Percentiles rank a stretch among this genome's conserved stretches.
Conservation (phyloP, 176 grass and related monocot species). For the Luzula sylvatica region DNA sequence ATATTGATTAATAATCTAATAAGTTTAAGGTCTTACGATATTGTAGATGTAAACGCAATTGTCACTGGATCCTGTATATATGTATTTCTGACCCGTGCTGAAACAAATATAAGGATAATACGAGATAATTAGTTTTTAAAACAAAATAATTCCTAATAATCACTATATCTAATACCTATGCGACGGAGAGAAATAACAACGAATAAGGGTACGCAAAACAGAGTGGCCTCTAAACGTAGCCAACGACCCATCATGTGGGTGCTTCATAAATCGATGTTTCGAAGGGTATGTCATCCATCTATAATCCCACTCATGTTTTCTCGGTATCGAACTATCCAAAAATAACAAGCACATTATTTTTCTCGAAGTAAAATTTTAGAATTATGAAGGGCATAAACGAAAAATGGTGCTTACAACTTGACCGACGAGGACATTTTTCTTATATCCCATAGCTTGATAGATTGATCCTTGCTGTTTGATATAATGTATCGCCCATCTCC, state of each 20-base stretch:
- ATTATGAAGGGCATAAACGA: slow-evolving; percentile 9
- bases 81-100: slow-evolving; percentile 95
- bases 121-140: neutral
- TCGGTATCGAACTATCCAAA: slow-evolving; percentile 28
- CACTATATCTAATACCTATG: no score
- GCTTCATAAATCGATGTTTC: slow-evolving; percentile 34
- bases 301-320: slow-evolving; percentile 60
- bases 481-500: slow-evolving; percentile 82
- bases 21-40: slow-evolving; percentile 44
- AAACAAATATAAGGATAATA: slow-evolving; percentile 7
- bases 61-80: slow-evolving; percentile 89
- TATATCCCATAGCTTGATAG: slow-evolving; percentile 95
- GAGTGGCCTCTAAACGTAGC: slow-evolving; percentile 94
- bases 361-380: neutral
- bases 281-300: slow-evolving; percentile 64
- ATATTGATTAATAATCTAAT: neutral
- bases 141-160: slow-evolving; percentile 1
- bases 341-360: neutral
- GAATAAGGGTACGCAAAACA: slow-evolving; percentile 69
- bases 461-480: slow-evolving; percentile 95
- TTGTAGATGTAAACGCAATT: slow-evolving; percentile 73
- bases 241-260: slow-evolving; percentile 63
- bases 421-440: slow-evolving; percentile 61
- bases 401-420: slow-evolving; percentile 25
- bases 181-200: slow-evolving; percentile 87